Evolutionary conservation across 208 protist genomes (phyloP).

Genomic region (Crithidia fasciculata): DNA sequence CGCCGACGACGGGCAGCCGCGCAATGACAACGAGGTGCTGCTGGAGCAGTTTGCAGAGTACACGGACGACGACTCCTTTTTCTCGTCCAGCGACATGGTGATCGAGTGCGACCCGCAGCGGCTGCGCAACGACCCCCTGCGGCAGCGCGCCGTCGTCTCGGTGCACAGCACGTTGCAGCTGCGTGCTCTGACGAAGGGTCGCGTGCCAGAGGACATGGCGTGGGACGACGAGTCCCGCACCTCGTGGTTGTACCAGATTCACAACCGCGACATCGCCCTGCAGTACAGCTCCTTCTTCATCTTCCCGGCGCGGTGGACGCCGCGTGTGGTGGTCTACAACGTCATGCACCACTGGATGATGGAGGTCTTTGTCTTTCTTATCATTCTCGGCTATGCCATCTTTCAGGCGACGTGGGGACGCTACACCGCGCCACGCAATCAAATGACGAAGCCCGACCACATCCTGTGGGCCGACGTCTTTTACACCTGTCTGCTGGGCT

Average conservation of each 20-base stretch:
- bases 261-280: conserved; percentile 76
- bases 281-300: conserved; percentile 87
- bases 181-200: conserved; percentile 56
- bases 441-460: conserved; percentile 61
- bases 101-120: conserved; percentile 68
- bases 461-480: conserved; percentile 89
- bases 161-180: conserved; percentile 76
- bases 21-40: conserved; percentile 78
- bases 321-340: conserved; percentile 91
- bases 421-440: conserved; percentile 40
- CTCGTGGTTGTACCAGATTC: conserved; percentile 82
- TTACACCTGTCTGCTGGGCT: conserved; percentile 79
- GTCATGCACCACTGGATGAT: conserved; percentile 90
- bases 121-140: conserved; percentile 53
- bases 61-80: conserved; percentile 93
- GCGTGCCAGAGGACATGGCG: conserved; percentile 58
- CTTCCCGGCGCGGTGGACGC: conserved; percentile 80
- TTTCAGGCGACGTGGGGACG: conserved; percentile 86
- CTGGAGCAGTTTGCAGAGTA: conserved; percentile 89
- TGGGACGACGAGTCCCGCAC: conserved; percentile 50
- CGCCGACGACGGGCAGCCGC: conserved; percentile 45
- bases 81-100: conserved; percentile 73
- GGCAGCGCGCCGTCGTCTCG: conserved; percentile 49
- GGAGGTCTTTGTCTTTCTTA: conserved; percentile 74
- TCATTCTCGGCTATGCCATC: conserved; percentile 86